These are phyloP conservation scores for Theobroma grandiflorum DNA, from an alignment of 441 rosid genomes.

Conservation along the genomic window DNA sequence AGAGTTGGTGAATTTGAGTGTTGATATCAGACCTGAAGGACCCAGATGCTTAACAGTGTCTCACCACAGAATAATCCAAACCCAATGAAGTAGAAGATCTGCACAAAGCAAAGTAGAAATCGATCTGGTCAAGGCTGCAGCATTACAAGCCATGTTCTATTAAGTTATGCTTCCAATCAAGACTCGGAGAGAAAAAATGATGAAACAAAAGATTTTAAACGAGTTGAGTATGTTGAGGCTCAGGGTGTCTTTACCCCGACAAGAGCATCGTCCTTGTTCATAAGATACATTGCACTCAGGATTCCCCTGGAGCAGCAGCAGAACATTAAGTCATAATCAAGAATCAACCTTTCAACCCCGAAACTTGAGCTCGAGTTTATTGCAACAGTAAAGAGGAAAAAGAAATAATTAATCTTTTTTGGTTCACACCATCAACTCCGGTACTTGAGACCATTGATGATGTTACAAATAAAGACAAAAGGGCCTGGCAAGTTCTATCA, in stretches of 20 bases:
- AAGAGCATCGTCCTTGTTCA: constrained; percentile 35
- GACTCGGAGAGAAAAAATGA: neutral
- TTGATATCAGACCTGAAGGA: constrained; percentile 65
- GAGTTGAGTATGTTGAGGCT: neutral
- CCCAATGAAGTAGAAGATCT: constrained; percentile 93
- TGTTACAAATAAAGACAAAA: neutral
- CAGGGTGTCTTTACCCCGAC: constrained; percentile 64
- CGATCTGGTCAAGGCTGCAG: neutral
- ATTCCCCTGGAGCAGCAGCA: constrained; percentile 66
- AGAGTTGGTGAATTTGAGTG: neutral
- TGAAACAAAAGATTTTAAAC: neutral
- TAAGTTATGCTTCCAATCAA: neutral
- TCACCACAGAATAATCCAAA: constrained; percentile 76
- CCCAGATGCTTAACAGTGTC: constrained; percentile 80
- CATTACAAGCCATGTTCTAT: constrained; percentile 6
- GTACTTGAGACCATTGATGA: neutral
- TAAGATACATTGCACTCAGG: constrained; percentile 66
- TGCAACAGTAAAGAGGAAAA: no score
- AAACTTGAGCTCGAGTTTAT: no score
- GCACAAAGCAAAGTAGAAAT: constrained; percentile 4
- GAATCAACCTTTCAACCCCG: neutral
- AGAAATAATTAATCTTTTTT: no score
- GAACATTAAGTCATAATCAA: constrained; percentile 16
- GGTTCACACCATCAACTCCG: neutral
- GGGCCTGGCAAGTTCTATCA: neutral